Evolutionary conservation across 2,329 filamentous ascomycete genomes (phyloP).

Genomic region (Phialophora chinensis): DNA sequence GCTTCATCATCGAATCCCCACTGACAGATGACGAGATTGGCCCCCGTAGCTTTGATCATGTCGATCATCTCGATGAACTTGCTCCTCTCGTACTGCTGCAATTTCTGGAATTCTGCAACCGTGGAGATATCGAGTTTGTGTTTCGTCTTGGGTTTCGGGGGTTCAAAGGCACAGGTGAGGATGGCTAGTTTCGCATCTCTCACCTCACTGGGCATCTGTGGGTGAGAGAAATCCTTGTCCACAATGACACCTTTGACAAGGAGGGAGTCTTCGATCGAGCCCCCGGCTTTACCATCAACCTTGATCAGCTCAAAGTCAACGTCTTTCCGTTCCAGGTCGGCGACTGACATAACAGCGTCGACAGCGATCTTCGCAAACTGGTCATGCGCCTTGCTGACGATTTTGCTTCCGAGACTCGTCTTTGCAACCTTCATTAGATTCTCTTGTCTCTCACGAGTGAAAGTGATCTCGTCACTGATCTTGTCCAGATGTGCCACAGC

Average conservation of each 20-base stretch:
- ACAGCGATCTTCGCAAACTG: constrained; percentile 98
- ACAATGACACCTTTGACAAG: constrained; percentile 98
- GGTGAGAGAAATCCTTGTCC: constrained; percentile 99
- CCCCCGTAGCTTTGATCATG: constrained; percentile 95
- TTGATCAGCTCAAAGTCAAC: constrained; percentile 99
- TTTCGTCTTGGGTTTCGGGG: constrained; percentile 99
- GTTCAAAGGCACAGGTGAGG: constrained; percentile 96
- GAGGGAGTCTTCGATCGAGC: constrained; percentile 87
- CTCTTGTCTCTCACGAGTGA: constrained; percentile 76
- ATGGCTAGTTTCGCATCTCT: constrained; percentile 96
- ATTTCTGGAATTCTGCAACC: constrained; percentile 97
- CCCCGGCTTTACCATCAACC: constrained; percentile 97
- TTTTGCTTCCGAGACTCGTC: constrained; percentile 97
- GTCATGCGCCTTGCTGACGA: constrained; percentile 97
- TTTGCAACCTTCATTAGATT: constrained; percentile 95
- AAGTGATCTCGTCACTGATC: constrained; percentile 90
- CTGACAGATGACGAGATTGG: constrained; percentile 97
- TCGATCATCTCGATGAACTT: constrained; percentile 99
- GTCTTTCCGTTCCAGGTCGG: constrained; percentile 92
- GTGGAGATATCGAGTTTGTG: constrained; percentile 97
- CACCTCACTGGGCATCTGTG: constrained; percentile 97
- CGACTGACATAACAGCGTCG: constrained; percentile 94
- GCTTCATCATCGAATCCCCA: constrained; percentile 99
- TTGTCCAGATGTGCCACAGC: constrained; percentile 89
- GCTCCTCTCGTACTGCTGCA: constrained; percentile 92